Conservation (phyloP, 2,329 filamentous ascomycete genomes). For the Penicillium capsulatum region DNA sequence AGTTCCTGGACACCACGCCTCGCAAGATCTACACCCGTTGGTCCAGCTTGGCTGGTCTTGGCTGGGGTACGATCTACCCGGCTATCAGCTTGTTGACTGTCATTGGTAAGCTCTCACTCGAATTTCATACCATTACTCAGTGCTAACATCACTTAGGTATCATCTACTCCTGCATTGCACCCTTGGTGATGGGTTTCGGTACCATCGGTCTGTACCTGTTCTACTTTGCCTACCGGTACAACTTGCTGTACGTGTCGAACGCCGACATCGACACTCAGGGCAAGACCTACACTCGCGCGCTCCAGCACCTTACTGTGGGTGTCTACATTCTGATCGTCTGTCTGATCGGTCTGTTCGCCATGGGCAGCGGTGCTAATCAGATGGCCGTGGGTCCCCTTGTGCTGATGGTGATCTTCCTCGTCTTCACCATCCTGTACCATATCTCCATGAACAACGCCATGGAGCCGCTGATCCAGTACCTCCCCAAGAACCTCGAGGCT, state of each 20-base stretch:
- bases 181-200: conserved; percentile 77
- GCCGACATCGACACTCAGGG: conserved; percentile 81
- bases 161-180: conserved; percentile 81
- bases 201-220: conserved; percentile 73
- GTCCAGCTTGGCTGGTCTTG: conserved; percentile 66
- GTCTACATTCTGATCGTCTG: conserved; percentile 79
- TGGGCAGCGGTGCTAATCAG: conserved; percentile 60
- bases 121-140: neutral
- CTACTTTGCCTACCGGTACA: conserved; percentile 86
- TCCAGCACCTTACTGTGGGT: conserved; percentile 80
- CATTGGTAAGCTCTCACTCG: conserved; percentile 69
- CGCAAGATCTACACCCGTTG: conserved; percentile 75
- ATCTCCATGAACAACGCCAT: conserved; percentile 67
- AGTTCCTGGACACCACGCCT: conserved; percentile 70
- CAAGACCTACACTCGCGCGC: conserved; percentile 76
- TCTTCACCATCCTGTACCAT: conserved; percentile 75
- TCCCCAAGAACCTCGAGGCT: conserved; percentile 68
- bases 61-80: conserved; percentile 80
- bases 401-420: conserved; percentile 69
- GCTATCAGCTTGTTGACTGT: conserved; percentile 76
- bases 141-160: conserved; percentile 53
- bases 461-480: conserved; percentile 68
- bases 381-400: conserved; percentile 64
- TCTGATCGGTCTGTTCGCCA: conserved; percentile 77
- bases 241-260: conserved; percentile 81